These are phyloP conservation scores for Mycena metata DNA, from an alignment of 768 basidiomycete genomes.

Conservation along the genomic window DNA sequence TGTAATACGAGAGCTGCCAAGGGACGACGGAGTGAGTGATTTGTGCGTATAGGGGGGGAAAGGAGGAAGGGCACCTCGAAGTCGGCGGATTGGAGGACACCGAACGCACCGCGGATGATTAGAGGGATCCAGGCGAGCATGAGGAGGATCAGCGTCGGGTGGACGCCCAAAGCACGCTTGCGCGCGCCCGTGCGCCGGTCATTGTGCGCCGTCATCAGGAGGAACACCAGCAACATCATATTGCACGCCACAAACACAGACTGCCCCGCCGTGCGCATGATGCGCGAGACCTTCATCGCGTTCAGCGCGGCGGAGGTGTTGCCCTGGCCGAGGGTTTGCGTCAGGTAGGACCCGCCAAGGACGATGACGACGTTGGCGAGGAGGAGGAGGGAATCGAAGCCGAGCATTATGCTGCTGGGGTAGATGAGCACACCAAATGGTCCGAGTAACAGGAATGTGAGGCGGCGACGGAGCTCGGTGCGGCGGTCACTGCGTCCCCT, in stretches of 20 bases:
- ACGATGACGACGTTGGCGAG: constrained; percentile 51
- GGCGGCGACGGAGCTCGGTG: background rate
- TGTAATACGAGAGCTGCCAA: constrained; percentile 31
- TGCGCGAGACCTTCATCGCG: constrained; percentile 38
- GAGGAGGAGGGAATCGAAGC: constrained; percentile 48
- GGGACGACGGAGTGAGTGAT: background rate
- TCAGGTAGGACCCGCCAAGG: constrained; percentile 48
- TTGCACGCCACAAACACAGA: constrained; percentile 49
- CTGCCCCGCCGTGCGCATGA: constrained; percentile 49
- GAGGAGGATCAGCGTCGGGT: constrained; percentile 30
- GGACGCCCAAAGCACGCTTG: background rate
- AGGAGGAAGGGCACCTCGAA: background rate
- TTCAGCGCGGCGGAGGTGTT: constrained; percentile 32
- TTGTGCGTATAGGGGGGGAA: no score
- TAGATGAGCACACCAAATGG: constrained; percentile 43
- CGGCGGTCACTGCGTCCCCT: background rate
- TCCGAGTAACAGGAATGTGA: constrained; percentile 37
- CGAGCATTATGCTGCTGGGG: constrained; percentile 45
- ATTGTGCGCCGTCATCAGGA: constrained; percentile 46
- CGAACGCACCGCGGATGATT: constrained; percentile 28
- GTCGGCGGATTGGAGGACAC: constrained; percentile 20
- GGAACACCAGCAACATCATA: constrained; percentile 41
- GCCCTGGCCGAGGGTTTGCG: constrained; percentile 39
- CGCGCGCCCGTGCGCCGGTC: constrained; percentile 37
- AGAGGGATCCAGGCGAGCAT: constrained; percentile 33